These are phyloP conservation scores for Monilinia aucupariae DNA, from an alignment of 2,329 filamentous ascomycete genomes.

Conservation along the genomic window DNA sequence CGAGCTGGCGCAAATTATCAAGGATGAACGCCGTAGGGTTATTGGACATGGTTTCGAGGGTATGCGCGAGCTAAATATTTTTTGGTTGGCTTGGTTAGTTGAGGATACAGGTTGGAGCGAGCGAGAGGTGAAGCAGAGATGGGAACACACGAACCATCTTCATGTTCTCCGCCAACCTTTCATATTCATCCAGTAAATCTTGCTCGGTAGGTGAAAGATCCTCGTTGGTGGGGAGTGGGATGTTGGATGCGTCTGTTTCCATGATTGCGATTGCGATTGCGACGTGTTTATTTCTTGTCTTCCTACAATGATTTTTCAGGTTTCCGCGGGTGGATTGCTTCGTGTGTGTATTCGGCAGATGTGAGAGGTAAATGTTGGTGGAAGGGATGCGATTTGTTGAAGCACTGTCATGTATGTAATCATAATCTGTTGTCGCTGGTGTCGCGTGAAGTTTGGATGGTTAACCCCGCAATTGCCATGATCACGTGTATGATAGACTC, in stretches of 20 bases:
- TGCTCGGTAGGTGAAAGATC: conserved; percentile 79
- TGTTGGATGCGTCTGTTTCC: conserved; percentile 14
- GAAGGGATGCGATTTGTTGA: not conserved
- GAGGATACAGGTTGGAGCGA: not conserved
- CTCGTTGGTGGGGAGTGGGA: conserved; percentile 19
- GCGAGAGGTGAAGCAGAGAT: not conserved
- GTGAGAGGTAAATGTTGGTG: too few species aligned
- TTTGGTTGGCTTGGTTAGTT: not conserved
- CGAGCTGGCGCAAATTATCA: conserved; percentile 78
- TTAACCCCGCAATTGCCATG: not conserved
- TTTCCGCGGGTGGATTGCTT: not conserved
- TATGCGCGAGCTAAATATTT: conserved; percentile 50
- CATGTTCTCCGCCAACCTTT: conserved; percentile 80
- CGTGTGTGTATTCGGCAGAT: not conserved
- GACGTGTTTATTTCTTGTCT: not conserved
- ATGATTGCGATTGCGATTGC: conserved; percentile 2
- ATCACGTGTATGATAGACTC: not conserved
- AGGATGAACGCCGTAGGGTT: conserved; percentile 75
- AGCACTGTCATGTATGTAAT: not conserved
- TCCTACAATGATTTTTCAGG: not conserved
- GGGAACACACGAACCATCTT: conserved; percentile 60
- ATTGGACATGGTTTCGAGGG: conserved; percentile 59
- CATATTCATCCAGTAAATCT: conserved; percentile 91
- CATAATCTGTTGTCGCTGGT: not conserved
- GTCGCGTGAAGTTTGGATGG: not conserved